These are phyloP conservation scores for Mrakia frigida DNA, from an alignment of 768 basidiomycete genomes.

Conservation along the genomic window DNA sequence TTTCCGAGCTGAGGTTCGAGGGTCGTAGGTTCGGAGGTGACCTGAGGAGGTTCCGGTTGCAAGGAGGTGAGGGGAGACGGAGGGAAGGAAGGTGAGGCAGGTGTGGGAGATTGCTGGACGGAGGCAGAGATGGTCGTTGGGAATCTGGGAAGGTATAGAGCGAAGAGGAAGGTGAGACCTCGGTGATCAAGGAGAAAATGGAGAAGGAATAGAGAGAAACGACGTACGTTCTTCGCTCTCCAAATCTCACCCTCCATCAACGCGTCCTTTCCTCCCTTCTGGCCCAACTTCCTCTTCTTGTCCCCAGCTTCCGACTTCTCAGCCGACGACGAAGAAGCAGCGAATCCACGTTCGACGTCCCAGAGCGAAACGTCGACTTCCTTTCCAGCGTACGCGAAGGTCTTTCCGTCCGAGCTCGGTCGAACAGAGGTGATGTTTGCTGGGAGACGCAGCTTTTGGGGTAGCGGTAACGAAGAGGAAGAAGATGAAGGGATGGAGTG, in stretches of 20 bases:
- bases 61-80: conserved; percentile 49
- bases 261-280: conserved; percentile 49
- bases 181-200: not conserved
- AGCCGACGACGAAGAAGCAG: conserved; percentile 27
- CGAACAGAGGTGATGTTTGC: conserved; percentile 20
- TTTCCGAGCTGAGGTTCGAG: conserved; percentile 60
- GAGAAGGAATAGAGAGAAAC: not conserved
- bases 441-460: conserved; percentile 24
- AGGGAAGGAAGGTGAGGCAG: conserved; percentile 57
- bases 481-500: conserved; percentile 17
- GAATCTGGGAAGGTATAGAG: conserved; percentile 48
- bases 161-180: conserved; percentile 8
- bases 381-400: conserved; percentile 76
- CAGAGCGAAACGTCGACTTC: conserved; percentile 81
- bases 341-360: conserved; percentile 61
- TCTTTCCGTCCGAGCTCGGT: conserved; percentile 39
- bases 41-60: conserved; percentile 70
- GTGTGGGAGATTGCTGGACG: conserved; percentile 75
- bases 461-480: not conserved
- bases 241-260: conserved; percentile 67
- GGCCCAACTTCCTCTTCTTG: conserved; percentile 28
- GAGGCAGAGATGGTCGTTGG: conserved; percentile 68
- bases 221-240: conserved; percentile 72
- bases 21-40: conserved; percentile 71
- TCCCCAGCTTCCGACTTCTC: conserved; percentile 19